A percentile compares a stretch with the other conserved stretches of the same genome.
phyloP scores from a whole-genome alignment of 257 asterid genomes.

The Verbena officinalis region DNA sequence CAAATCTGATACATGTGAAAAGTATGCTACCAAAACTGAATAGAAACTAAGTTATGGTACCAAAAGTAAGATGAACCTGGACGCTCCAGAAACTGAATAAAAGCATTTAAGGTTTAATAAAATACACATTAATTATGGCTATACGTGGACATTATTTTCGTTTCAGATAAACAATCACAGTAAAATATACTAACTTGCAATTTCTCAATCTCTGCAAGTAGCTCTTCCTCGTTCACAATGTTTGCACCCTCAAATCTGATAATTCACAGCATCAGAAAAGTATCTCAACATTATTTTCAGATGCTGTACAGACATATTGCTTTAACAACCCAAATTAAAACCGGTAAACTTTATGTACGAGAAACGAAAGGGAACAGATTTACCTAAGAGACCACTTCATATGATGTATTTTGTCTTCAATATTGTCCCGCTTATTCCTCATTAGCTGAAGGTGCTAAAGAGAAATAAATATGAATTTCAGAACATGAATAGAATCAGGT shows the following conservation, averaged over 20 bases:
- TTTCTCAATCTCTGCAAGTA: slow-evolving; percentile 54
- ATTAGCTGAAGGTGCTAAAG: slow-evolving; percentile 77
- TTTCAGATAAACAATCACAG: neutral
- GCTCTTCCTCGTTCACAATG: slow-evolving; percentile 42
- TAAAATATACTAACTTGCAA: slow-evolving; percentile 61
- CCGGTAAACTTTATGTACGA: too few species aligned
- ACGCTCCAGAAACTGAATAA: too few species aligned
- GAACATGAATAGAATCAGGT: slow-evolving; percentile 10
- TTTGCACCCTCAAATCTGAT: slow-evolving; percentile 62
- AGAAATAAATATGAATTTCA: slow-evolving; percentile 19
- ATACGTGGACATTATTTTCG: neutral
- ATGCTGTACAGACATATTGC: slow-evolving; percentile 15
- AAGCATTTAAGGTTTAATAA: too few species aligned
- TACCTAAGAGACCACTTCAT: slow-evolving; percentile 87
- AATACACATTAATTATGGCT: too few species aligned
- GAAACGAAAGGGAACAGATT: slow-evolving; percentile 12
- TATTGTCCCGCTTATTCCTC: slow-evolving; percentile 79
- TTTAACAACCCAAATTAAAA: too few species aligned
- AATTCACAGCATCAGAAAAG: slow-evolving; percentile 26
- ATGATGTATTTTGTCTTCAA: slow-evolving; percentile 86
- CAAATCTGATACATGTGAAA: too few species aligned
- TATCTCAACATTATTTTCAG: slow-evolving; percentile 5
- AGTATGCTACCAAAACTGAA: too few species aligned
- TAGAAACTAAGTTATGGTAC: too few species aligned
- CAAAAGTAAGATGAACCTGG: too few species aligned